Base-by-base conservation (phyloP, 2,329 filamentous ascomycete genomes). In the Colletotrichum sojae region DNA sequence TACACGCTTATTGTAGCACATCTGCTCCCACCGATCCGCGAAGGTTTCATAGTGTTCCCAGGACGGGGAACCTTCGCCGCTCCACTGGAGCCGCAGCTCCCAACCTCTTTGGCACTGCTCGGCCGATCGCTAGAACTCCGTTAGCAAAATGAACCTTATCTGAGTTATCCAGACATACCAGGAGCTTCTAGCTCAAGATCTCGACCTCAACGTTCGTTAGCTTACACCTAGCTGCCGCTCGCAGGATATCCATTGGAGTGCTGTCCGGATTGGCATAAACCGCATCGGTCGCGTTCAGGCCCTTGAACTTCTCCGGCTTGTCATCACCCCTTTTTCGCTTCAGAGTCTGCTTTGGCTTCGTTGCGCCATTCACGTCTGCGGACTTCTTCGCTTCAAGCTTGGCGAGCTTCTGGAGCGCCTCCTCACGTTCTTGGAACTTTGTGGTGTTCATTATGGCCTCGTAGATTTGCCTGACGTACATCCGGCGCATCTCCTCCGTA, bases 1-100 rank as follows among this genome's bases (percentile, higher is more conserved):
- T 20, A 58, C 55, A 15, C 43, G 40, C 55, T 45, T 58, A 13
- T 58, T 58, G 22, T 18, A 15, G 55, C 55, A 58, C 8, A 58
- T 48, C 2, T 31, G 22, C 20, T 18, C 43, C 55, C 43, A 58
- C 2, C 55, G 55, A 13, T 48, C 55, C 6, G 22, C 40, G 36
- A 58, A 58, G 22, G 40, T 58, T 1, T 58, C 55, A 22, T 10
- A 58, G 5, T 20, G 15, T 16, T 58, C 55, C 55, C 55, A 58
- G 13, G n/a, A 13, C 1, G 55, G 25, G 9, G 9, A 18, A 9
- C n/a, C 43, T 2, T 48, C 20, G 10, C 55, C 55, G 8, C n/a
- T 48, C 55, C 55, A 58, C 4, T n/a, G 40, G 3, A 46, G 25
- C 9, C 22, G 31, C 6, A 48, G 22, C 40, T 58, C 55, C 40